Conservation (phyloP, 352 stramenopile genomes). For the Phytophthora sojae region DNA sequence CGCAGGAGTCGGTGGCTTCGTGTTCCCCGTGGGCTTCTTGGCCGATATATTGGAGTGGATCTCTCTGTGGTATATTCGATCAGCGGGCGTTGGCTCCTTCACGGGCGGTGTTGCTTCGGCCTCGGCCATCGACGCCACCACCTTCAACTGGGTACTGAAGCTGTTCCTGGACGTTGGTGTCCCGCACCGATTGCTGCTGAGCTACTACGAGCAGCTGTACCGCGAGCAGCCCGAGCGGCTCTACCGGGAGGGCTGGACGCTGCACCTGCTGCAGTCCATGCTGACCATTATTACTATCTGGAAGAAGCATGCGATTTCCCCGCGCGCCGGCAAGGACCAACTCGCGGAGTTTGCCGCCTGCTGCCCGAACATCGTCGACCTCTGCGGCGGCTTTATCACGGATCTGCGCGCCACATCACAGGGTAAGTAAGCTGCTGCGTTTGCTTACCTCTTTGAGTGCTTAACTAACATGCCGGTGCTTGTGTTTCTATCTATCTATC, state of each 20-base stretch:
- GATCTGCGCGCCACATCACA: constrained; percentile 81
- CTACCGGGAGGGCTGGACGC: constrained; percentile 80
- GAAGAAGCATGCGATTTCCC: constrained; percentile 84
- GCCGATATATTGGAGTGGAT: constrained; percentile 79
- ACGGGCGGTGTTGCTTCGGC: constrained; percentile 47
- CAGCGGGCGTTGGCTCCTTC: constrained; percentile 61
- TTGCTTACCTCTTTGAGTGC: no score
- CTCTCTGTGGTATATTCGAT: constrained; percentile 78
- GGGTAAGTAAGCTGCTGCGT: constrained; percentile 45
- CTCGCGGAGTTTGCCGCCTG: constrained; percentile 79
- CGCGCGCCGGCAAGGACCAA: constrained; percentile 69
- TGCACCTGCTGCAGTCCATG: constrained; percentile 83
- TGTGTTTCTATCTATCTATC: constrained; percentile 3
- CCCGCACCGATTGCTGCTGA: constrained; percentile 73
- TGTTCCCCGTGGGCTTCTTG: constrained; percentile 83
- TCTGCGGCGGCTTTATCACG: constrained; percentile 83
- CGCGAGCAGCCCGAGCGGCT: constrained; percentile 71
- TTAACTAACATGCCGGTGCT: no score
- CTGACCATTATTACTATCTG: constrained; percentile 80
- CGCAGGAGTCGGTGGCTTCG: constrained; percentile 50
- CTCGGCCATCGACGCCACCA: constrained; percentile 66
- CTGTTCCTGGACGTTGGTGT: constrained; percentile 86
- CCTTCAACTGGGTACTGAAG: constrained; percentile 86
- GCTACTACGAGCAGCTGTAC: constrained; percentile 86
- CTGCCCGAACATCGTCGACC: constrained; percentile 79